A percentile compares a stretch with the other conserved stretches of the same genome.
These are phyloP conservation scores for Jimgerdemannia flammicorona DNA, from an alignment of 192 early-diverging fungal genomes.

Conservation along the genomic window DNA sequence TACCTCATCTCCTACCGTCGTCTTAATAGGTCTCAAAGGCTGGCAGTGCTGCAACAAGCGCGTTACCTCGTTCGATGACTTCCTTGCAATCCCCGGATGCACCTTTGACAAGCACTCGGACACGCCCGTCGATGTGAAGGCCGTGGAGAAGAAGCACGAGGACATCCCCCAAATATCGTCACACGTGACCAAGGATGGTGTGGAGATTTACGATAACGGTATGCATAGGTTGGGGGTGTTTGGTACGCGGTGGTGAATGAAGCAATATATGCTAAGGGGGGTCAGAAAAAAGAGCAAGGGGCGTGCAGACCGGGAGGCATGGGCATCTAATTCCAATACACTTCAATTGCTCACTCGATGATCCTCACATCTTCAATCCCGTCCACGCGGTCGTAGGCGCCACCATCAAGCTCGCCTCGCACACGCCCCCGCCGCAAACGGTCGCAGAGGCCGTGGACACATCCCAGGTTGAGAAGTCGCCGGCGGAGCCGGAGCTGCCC, in stretches of 20 bases:
- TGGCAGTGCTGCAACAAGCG: conserved; percentile 94
- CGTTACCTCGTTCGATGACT: conserved; percentile 89
- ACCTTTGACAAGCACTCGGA: conserved; percentile 68
- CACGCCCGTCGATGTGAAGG: conserved; percentile 19
- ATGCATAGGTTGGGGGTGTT: neutral
- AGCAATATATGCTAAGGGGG: too few relatives aligned
- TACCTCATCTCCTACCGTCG: too few relatives aligned
- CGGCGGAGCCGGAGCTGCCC: conserved; percentile 13
- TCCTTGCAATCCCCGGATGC: conserved; percentile 88
- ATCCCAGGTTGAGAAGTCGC: conserved; percentile 55
- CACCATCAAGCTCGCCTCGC: conserved; percentile 16
- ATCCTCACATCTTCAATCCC: conserved; percentile 9
- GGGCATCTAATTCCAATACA: too few relatives aligned
- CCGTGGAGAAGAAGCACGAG: conserved; percentile 15
- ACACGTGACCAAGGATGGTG: conserved; percentile 23
- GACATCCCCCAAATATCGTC: neutral
- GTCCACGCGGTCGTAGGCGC: conserved; percentile 7
- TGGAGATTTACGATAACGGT: conserved; percentile 33
- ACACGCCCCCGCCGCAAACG: conserved; percentile 21
- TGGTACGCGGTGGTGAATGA: conserved; percentile 7
- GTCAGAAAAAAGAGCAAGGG: too few relatives aligned
- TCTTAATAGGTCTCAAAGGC: conserved; percentile 58
- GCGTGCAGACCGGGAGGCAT: too few relatives aligned
- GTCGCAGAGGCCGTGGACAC: conserved; percentile 24
- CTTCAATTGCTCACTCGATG: too few relatives aligned